phyloP scores from a whole-genome alignment of 129 eudicot genomes.

The Ambrosia artemisiifolia region DNA sequence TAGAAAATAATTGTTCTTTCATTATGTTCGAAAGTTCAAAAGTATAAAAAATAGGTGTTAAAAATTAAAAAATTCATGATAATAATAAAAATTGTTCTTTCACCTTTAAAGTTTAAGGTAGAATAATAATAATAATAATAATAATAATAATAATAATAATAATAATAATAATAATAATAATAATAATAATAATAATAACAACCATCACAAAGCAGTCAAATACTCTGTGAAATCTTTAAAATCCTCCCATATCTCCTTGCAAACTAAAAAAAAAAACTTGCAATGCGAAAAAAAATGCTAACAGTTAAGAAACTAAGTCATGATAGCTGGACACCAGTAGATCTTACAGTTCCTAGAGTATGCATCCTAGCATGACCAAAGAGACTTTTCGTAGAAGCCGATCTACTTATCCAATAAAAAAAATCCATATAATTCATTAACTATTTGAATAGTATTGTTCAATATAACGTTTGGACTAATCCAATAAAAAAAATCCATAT shows the following conservation, averaged over 20 bases:
- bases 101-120: background rate
- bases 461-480: background rate
- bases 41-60: background rate
- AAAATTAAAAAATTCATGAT: too few relatives aligned
- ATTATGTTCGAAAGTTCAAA: background rate
- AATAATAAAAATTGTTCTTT: background rate
- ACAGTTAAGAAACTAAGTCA: background rate
- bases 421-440: background rate
- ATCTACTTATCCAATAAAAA: background rate
- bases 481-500: background rate
- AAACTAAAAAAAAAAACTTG: background rate
- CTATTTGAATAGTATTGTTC: background rate
- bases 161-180: too few relatives aligned
- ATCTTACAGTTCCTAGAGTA: background rate
- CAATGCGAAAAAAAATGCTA: background rate
- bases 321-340: background rate
- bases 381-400: background rate
- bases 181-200: too few relatives aligned
- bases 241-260: background rate
- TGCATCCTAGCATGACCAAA: background rate
- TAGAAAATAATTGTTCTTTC: background rate
- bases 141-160: too few relatives aligned
- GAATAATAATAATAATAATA: too few relatives aligned
- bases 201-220: background rate
- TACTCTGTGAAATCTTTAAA: background rate